phyloP scores from a whole-genome alignment of 2,329 filamentous ascomycete species.

The Pseudogymnoascus sp. region DNA sequence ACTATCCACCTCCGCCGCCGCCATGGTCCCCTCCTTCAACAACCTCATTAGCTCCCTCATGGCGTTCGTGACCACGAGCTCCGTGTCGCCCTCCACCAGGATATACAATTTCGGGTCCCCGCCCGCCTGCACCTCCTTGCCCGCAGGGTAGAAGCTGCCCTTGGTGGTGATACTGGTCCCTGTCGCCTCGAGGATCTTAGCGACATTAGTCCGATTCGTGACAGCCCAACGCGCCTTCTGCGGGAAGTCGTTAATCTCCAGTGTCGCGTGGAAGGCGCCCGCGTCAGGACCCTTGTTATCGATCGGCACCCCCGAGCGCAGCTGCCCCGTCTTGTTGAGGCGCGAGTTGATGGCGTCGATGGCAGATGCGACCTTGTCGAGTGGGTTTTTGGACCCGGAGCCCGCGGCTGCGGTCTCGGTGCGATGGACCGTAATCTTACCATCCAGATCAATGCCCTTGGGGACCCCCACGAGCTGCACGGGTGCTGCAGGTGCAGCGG shows the following conservation, averaged over 20 bases:
- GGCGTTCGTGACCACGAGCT: slow-evolving; percentile 81
- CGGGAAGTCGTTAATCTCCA: slow-evolving; percentile 99
- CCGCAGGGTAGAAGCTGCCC: slow-evolving; percentile 76
- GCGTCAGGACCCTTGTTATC: slow-evolving; percentile 98
- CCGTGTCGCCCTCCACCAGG: slow-evolving; percentile 93
- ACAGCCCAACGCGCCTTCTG: slow-evolving; percentile 98
- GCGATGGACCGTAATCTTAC: slow-evolving; percentile 65
- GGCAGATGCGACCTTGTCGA: slow-evolving; percentile 84
- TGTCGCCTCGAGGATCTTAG: slow-evolving; percentile 91
- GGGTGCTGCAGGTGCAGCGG: slow-evolving; percentile 25
- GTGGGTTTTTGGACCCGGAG: slow-evolving; percentile 47
- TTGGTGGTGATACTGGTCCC: slow-evolving; percentile 97
- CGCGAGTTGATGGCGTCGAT: slow-evolving; percentile 86
- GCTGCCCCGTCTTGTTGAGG: slow-evolving; percentile 78
- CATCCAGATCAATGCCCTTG: slow-evolving; percentile 52
- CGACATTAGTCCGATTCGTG: slow-evolving; percentile 95
- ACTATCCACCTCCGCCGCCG: slow-evolving; percentile 77
- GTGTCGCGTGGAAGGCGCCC: slow-evolving; percentile 88
- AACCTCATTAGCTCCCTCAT: slow-evolving; percentile 84
- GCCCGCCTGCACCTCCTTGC: slow-evolving; percentile 67
- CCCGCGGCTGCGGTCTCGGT: slow-evolving; percentile 47
- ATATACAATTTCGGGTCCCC: slow-evolving; percentile 95
- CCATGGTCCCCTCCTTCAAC: slow-evolving; percentile 82
- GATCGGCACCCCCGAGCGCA: slow-evolving; percentile 86
- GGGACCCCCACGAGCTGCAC: slow-evolving; percentile 36